A percentile compares a stretch with the other conserved stretches of the same genome.
These are phyloP conservation scores for Saitozyma podzolica DNA, from an alignment of 768 basidiomycete genomes.

Conservation along the genomic window DNA sequence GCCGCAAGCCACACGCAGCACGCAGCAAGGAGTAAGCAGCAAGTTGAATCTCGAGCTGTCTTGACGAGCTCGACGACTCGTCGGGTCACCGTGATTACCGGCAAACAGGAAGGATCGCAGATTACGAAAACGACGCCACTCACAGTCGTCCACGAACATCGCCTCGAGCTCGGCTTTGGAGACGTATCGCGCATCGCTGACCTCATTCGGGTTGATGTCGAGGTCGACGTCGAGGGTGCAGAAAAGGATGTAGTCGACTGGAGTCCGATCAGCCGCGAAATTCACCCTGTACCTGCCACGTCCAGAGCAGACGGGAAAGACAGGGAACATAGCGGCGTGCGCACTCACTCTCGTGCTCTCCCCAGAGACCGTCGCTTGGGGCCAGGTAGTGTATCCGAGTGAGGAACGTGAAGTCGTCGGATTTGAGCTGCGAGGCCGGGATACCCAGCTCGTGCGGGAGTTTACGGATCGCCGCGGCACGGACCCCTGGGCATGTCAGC, in stretches of 20 bases:
- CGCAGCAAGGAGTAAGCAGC: too few relatives aligned
- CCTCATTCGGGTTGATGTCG: conserved; percentile 81
- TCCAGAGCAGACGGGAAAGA: not conserved
- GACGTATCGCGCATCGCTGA: conserved; percentile 86
- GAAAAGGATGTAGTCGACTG: conserved; percentile 98
- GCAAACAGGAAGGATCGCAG: conserved; percentile 6
- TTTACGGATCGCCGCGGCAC: conserved; percentile 88
- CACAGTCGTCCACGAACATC: conserved; percentile 84
- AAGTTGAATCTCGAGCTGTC: too few relatives aligned
- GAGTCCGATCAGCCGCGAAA: conserved; percentile 6
- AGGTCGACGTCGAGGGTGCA: conserved; percentile 83
- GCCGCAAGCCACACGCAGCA: not conserved
- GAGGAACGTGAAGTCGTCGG: conserved; percentile 87
- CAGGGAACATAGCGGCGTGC: too few relatives aligned
- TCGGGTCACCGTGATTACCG: too few relatives aligned
- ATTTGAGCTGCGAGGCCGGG: conserved; percentile 69
- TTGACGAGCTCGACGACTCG: too few relatives aligned
- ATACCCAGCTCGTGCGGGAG: conserved; percentile 96
- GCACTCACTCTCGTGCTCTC: conserved; percentile 90
- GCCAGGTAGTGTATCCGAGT: conserved; percentile 97
- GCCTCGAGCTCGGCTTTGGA: conserved; percentile 81
- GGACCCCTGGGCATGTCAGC: conserved; percentile 64
- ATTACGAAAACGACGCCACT: conserved; percentile 26
- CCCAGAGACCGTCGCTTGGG: conserved; percentile 88
- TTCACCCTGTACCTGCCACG: too few relatives aligned